Evolutionary conservation across 75 land plant species (phyloP).

Genomic region (Adiantum capillusveneris): DNA sequence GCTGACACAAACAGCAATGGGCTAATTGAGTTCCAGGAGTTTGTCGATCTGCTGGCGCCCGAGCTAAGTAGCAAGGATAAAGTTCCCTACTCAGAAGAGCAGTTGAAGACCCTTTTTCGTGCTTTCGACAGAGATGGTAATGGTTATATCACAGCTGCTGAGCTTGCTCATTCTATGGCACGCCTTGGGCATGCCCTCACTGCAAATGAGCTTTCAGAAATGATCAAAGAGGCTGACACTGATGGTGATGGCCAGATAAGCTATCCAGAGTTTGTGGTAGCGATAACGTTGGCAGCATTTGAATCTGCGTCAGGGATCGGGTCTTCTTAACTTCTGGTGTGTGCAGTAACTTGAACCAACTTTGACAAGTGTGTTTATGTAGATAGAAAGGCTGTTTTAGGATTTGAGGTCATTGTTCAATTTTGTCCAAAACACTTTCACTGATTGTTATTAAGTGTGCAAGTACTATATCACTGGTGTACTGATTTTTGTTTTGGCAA

Average conservation of each 20-base stretch:
- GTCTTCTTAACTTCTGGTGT: too few relatives aligned
- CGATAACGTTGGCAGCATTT: conserved; percentile 27
- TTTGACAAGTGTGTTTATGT: too few relatives aligned
- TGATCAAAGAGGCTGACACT: conserved; percentile 56
- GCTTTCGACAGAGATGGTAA: conserved; percentile 50
- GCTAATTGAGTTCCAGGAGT: conserved; percentile 48
- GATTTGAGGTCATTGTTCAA: too few relatives aligned
- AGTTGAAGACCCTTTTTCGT: conserved; percentile 33
- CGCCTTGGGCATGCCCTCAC: conserved; percentile 50
- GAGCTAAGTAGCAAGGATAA: not conserved
- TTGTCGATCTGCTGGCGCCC: conserved; percentile 17
- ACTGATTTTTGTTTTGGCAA: too few relatives aligned
- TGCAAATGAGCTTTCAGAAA: conserved; percentile 45
- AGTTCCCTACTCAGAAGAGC: conserved; percentile 19
- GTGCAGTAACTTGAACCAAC: too few relatives aligned
- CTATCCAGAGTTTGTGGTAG: conserved; percentile 38
- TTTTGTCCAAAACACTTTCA: too few relatives aligned
- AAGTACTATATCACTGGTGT: too few relatives aligned
- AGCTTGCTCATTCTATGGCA: conserved; percentile 57
- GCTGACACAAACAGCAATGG: conserved; percentile 55
- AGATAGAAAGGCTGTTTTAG: too few relatives aligned
- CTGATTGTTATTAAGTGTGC: too few relatives aligned
- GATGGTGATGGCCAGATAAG: conserved; percentile 59
- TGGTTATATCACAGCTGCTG: conserved; percentile 54
- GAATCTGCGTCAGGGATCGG: too few relatives aligned